Conservation (phyloP, 176 grass and related monocot genomes). For the Chrysopogon serrulatus region DNA sequence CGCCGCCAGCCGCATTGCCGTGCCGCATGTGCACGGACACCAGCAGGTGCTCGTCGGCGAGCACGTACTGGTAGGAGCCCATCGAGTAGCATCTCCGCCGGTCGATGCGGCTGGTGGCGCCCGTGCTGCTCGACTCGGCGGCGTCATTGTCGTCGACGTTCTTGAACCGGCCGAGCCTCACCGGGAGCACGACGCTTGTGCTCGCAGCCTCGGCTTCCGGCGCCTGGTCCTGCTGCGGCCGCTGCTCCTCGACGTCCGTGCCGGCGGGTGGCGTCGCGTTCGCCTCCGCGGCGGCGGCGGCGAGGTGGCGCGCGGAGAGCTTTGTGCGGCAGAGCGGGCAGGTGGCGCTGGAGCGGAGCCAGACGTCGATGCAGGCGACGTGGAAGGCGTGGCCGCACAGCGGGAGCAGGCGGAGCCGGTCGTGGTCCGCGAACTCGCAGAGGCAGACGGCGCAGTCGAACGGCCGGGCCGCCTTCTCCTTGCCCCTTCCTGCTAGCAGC, state of each 20-base stretch:
- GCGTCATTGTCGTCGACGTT: conserved; percentile 15
- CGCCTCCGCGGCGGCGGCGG: neutral
- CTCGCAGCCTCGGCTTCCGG: neutral
- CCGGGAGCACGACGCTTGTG: conserved; percentile 52
- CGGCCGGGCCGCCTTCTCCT: conserved; percentile 23
- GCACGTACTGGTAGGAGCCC: conserved; percentile 81
- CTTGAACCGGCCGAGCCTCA: conserved; percentile 87
- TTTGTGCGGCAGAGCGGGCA: conserved; percentile 84
- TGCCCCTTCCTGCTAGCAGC: conserved; percentile 1
- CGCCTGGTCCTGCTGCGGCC: neutral
- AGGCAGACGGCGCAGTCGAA: conserved; percentile 97
- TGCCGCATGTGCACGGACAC: conserved; percentile 46
- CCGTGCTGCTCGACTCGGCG: conserved; percentile 26
- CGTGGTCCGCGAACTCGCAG: conserved; percentile 50
- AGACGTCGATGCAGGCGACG: conserved; percentile 81
- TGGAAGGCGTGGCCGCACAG: conserved; percentile 92
- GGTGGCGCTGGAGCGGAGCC: conserved; percentile 82
- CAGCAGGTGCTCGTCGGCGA: conserved; percentile 47
- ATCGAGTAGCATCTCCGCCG: conserved; percentile 80
- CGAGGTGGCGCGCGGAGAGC: conserved; percentile 25
- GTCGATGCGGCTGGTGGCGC: conserved; percentile 54
- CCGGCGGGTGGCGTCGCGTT: neutral
- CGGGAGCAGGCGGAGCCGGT: conserved; percentile 88
- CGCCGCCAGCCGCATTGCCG: conserved; percentile 9
- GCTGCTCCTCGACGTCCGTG: neutral